Evolutionary conservation across 2,329 filamentous ascomycete genomes (phyloP), one percentile per base, ranked within the genome.

Genomic region (Hypomyces perniciosus): DNA sequence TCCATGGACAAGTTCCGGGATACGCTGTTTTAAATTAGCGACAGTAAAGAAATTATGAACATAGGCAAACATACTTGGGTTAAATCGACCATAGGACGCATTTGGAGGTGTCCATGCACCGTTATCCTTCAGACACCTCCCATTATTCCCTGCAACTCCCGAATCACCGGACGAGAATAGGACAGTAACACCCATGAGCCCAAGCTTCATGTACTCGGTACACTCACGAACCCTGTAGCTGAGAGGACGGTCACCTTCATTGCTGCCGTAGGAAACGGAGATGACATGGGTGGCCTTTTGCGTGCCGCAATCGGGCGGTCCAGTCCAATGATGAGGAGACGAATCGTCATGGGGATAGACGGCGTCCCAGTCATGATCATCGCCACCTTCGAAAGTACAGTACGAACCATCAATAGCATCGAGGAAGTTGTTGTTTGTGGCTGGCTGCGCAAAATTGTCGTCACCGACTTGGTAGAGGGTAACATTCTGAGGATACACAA

Each of bases 201-300:
- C 77, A 3, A 80, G 71, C 65, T 81, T 81, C 72, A 80, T 72
- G 61, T 76, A 80, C 66, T 80, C 77, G 51, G 68, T 64, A 60
- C 77, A 81, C 61, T 81, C 77, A 4, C 78, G 68, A 39, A 41
- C 39, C 54, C 75, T 70, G 58, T 80, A 81, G 50, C 63, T 65
- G 8, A 67, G 64, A 1, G 74, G 71, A 6, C 76, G 63, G 46
- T 74, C 72, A 10, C 66, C 71, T 63, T 81, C 77, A 56, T 75
- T 74, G 57, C 74, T 74, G 10, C 68, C 71, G 61, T 81, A 82
- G 12, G 74, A 78, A 26, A 76, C 75, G 20, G 70, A 75, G 52
- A 81, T 75, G 52, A 80, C 77, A 51, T 80, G 78, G 6, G 78
- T 73, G 7, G 73, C 59, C 5, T 54, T 50, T 43, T 65, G 70